Evolutionary conservation across 2,329 filamentous ascomycete genomes (phyloP), one percentile per base, ranked within the genome.

Genomic region (Colletotrichum musae): DNA sequence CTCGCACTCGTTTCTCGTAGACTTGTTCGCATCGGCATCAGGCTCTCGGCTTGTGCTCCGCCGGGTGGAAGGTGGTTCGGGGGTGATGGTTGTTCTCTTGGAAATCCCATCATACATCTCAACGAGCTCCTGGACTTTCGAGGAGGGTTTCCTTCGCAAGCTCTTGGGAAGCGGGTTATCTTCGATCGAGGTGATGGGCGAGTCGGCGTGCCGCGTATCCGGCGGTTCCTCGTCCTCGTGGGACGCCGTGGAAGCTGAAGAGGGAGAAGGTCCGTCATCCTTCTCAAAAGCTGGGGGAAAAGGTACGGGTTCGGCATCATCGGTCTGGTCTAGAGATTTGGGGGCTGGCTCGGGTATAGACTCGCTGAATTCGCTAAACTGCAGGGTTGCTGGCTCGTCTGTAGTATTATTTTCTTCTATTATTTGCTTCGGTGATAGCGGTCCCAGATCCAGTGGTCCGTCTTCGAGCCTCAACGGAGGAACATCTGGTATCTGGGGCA

Each of bases 61-160:
- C 50, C 52, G 18, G 54, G 28, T 41, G 28, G 32, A 12, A 21
- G 28, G 24, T 3, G 54, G 50, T 39, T 71, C 68, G 3, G 53
- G 62, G 4, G 53, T 54, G 36, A 47, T 15, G 18, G 32, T 58
- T 41, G 21, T 72, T 32, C 59, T 71, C 60, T 72, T 79, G 0
- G 77, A 72, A 13, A 87, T 79, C 3, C 81, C 83, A 68, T 89
- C 85, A 57, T 82, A 87, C 78, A 85, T 82, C 24, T 81, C 81
- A 39, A 87, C 86, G 26, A 88, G 76, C 56, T 84, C 83, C 62
- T 85, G 84, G 2, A 88, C 85, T 70, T 85, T 87, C 2, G 75
- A 73, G 2, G 66, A 69, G 6, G 56, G 36, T 47, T 69, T 69
- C 26, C 62, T 57, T 36, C 57, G 48, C 21, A 64, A 4, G 15